A percentile compares a stretch with the other conserved stretches of the same genome.
These are phyloP conservation scores for Magnaporthales sp. DNA, from an alignment of 2,329 filamentous ascomycete genomes.

Conservation along the genomic window DNA sequence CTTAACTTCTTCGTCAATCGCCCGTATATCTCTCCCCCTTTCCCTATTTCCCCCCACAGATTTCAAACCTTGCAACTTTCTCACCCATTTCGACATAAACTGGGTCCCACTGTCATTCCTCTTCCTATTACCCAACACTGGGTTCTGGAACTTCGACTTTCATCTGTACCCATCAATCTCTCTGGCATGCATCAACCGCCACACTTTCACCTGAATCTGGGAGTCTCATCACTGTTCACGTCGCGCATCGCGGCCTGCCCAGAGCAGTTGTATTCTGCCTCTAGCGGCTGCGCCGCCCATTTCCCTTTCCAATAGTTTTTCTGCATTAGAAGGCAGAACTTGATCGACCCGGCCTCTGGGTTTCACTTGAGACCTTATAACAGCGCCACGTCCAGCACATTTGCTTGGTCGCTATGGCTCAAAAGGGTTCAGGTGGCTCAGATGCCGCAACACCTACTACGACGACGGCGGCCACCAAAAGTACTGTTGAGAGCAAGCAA, in stretches of 20 bases:
- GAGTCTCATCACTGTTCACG: not conserved
- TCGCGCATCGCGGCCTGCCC: not conserved
- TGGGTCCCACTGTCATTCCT: not conserved
- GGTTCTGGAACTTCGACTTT: not conserved
- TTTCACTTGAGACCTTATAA: not conserved
- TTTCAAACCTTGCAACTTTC: not conserved
- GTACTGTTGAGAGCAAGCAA: slow-evolving; percentile 16
- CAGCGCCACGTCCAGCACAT: not conserved
- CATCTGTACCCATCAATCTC: not conserved
- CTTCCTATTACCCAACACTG: not conserved
- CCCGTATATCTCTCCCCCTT: not conserved
- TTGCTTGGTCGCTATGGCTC: slow-evolving; percentile 19
- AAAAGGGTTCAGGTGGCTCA: slow-evolving; percentile 21
- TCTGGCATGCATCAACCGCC: not conserved
- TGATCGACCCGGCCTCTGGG: not conserved
- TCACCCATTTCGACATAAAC: not conserved
- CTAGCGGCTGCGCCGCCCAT: not conserved
- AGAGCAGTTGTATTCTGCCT: not conserved
- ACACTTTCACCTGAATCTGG: not conserved
- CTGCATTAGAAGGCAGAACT: not conserved
- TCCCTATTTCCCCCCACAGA: not conserved
- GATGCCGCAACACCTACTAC: slow-evolving; percentile 18
- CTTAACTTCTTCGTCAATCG: slow-evolving; percentile 1
- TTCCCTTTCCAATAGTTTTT: not conserved
- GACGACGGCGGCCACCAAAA: slow-evolving; percentile 17